These are phyloP conservation scores for Leishmania amazonensis DNA, from an alignment of 208 protist genomes.

Conservation along the genomic window DNA sequence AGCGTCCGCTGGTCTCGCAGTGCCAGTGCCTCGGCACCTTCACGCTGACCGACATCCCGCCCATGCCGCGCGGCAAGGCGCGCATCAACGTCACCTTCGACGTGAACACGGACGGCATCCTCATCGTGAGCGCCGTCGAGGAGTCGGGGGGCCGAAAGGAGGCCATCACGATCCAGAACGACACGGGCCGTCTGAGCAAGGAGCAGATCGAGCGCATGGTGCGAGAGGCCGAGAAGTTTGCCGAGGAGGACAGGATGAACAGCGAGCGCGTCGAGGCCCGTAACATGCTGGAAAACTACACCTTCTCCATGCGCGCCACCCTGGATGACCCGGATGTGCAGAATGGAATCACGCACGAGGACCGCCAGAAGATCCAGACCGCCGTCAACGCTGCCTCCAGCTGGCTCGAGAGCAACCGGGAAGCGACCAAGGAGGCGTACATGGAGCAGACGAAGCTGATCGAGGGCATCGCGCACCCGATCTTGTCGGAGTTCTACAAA, in stretches of 20 bases:
- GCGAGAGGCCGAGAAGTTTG: slow-evolving; percentile 93
- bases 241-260: slow-evolving; percentile 90
- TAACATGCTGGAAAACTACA: slow-evolving; percentile 93
- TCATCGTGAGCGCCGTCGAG: slow-evolving; percentile 96
- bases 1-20: slow-evolving; percentile 90
- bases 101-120: slow-evolving; percentile 98
- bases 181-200: slow-evolving; percentile 96
- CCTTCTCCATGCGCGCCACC: slow-evolving; percentile 73
- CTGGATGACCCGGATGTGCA: slow-evolving; percentile 63
- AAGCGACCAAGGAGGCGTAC: slow-evolving; percentile 94
- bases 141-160: slow-evolving; percentile 91
- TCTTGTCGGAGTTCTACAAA: slow-evolving; percentile 96
- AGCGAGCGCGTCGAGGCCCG: slow-evolving; percentile 91
- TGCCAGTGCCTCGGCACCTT: slow-evolving; percentile 97
- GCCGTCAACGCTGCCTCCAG: slow-evolving; percentile 48
- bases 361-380: slow-evolving; percentile 52
- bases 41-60: slow-evolving; percentile 86
- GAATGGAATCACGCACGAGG: slow-evolving; percentile 42
- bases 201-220: slow-evolving; percentile 97
- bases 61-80: slow-evolving; percentile 91
- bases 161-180: slow-evolving; percentile 96
- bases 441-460: slow-evolving; percentile 89
- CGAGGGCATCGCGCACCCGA: slow-evolving; percentile 90
- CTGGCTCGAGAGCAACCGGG: slow-evolving; percentile 68
- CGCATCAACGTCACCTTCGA: slow-evolving; percentile 99